Base-by-base conservation (phyloP, 495 filamentous ascomycete species). In the Podospora australis region DNA sequence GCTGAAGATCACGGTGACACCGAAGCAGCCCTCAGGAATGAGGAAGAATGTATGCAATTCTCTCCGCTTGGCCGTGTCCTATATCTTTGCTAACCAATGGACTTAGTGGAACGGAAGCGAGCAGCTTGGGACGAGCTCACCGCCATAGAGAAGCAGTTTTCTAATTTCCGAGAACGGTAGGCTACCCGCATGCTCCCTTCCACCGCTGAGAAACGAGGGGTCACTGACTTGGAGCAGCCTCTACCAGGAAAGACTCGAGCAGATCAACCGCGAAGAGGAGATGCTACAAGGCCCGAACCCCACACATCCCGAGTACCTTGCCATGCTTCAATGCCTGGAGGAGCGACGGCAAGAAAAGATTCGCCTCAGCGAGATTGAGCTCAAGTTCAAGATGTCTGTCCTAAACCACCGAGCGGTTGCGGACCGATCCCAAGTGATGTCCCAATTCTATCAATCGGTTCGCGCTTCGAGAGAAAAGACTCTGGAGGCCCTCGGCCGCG, bases 261-360 rank as follows among this genome's bases (percentile, higher is more conserved):
- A 86, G 56, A 69, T 91, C 36, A 84, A 91, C 53, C 75, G 79
- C 50, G 90, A 98, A 77, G 79, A 96, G 49, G 81, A 84, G 22
- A 82, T 92, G 77, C 77, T 97, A 24, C 77, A 74, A 47, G 75
- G 81, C 44, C 80, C 87, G 1, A 81, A 82, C 44, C 84, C 83
- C 21, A 86, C 79, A n/a, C 92, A 98, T 65, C 86, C 88, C 24
- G 91, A 95, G 62, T 87, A 87, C 49, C 71, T 94, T 39, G 84
- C 84, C 1, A 88, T 91, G 80, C 78, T 94, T 55, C 78, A 88
- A 59, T 87, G 81, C 62, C 77, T 98, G 47, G 77, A 94, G 64
- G 81, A 82, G 32, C 80, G 90, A 59, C 78, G 84, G 46, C 81
- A 90, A 29, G 80, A 88, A 56, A 89, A 87, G 69, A 74, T 91